Conservation (phyloP, 2,329 filamentous ascomycete genomes). For the Truncatella angustata region DNA sequence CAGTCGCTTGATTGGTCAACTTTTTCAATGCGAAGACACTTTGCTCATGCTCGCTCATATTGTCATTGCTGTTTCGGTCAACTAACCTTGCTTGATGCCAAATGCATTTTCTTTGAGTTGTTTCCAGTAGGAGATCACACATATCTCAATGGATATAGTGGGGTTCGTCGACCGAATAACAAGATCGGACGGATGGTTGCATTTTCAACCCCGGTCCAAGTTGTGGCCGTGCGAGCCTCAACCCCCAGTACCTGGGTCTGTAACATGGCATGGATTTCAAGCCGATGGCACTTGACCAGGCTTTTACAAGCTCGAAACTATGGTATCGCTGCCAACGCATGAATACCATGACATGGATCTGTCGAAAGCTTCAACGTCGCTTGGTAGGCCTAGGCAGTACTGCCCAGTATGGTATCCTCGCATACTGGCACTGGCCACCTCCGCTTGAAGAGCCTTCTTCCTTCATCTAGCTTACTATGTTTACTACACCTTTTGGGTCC, state of each 20-base stretch:
- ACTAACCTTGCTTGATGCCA: background rate
- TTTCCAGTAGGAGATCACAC: constrained; percentile 31
- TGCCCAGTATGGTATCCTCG: background rate
- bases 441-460: constrained; percentile 8
- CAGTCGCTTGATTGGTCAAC: background rate
- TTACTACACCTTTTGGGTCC: constrained; percentile 15
- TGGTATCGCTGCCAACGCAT: constrained; percentile 5
- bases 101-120: constrained; percentile 14
- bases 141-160: constrained; percentile 13
- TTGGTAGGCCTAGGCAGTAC: constrained; percentile 10
- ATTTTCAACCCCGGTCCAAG: constrained; percentile 8
- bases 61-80: background rate
- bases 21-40: background rate
- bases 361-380: constrained; percentile 4
- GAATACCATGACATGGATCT: constrained; percentile 11
- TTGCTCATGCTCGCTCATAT: background rate
- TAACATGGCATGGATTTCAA: constrained; percentile 1
- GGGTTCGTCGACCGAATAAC: constrained; percentile 20
- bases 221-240: constrained; percentile 19
- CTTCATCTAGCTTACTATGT: constrained; percentile 10
- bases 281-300: background rate
- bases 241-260: constrained; percentile 16
- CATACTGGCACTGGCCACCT: background rate
- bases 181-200: constrained; percentile 18
- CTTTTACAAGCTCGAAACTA: constrained; percentile 8